These are phyloP conservation scores for Pseudonectria foliicola DNA, from an alignment of 2,329 filamentous ascomycete species.

Conservation along the genomic window DNA sequence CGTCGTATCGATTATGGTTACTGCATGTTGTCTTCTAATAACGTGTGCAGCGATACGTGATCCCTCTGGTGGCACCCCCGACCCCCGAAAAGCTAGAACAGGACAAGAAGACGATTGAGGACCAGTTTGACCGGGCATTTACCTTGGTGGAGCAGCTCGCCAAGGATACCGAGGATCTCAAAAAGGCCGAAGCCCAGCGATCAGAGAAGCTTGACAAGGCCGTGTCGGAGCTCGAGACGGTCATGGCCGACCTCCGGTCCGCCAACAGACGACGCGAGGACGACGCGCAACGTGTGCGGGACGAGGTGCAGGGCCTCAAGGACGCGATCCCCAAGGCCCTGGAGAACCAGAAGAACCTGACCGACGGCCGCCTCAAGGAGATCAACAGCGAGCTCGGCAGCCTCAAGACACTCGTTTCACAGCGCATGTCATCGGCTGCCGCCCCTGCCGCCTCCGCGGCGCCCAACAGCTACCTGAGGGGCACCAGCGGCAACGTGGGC, in stretches of 20 bases:
- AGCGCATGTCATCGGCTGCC: conserved; percentile 51
- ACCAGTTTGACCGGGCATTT: conserved; percentile 89
- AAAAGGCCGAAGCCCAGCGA: conserved; percentile 75
- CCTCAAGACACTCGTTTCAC: conserved; percentile 76
- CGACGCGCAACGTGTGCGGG: conserved; percentile 76
- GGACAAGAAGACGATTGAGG: conserved; percentile 88
- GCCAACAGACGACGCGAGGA: conserved; percentile 77
- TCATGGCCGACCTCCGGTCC: conserved; percentile 74
- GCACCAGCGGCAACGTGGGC: conserved; percentile 13
- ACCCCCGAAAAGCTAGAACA: conserved; percentile 90
- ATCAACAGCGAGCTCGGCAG: conserved; percentile 84
- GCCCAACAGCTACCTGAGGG: conserved; percentile 19
- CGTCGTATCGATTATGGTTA: not conserved
- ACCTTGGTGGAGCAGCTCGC: conserved; percentile 83
- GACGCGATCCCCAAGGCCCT: conserved; percentile 84
- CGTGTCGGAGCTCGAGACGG: conserved; percentile 74
- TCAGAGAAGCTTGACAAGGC: conserved; percentile 78
- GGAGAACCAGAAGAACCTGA: conserved; percentile 76
- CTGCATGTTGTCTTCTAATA: conserved; percentile 15
- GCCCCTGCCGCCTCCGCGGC: conserved; percentile 19
- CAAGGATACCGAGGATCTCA: conserved; percentile 82
- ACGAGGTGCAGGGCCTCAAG: conserved; percentile 77
- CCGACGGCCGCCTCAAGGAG: conserved; percentile 75
- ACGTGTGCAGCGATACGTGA: conserved; percentile 76
- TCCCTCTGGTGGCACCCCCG: conserved; percentile 84